Base-by-base conservation (phyloP, 1,284 basidiomycete species). In the Cryptococcus deneoformans region DNA sequence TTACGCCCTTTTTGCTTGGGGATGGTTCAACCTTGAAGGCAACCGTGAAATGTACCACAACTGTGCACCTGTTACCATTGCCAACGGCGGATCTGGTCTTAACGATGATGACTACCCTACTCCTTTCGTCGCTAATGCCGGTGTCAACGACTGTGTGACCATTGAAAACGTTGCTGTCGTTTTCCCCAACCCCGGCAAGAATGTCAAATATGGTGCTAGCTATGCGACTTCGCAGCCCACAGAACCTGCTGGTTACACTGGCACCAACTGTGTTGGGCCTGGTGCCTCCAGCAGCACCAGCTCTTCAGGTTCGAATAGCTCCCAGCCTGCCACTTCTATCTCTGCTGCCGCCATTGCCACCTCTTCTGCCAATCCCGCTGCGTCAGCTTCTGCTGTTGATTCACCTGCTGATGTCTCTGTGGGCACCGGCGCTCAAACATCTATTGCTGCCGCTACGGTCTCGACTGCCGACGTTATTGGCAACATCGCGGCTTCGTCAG, bases 41-140 rank as follows among this genome's bases (percentile, higher is more conserved):
- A 77, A 76, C 54, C 66, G 75, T 38, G 75, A 77, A 47, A 71
- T 76, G 69, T 74, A 79, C 70, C 70, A 73, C 62, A 78, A 79
- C 63, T 80, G 79, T 54, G 79, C 78, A 5, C 58, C 71, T 8
- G 72, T 80, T 52, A 73, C 69, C 34, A 73, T 80, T 53, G 63
- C 65, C 6, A 62, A 64, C 35, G 67, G 73, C 24, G 71, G 69
- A 29, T 61, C 63, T 2, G 70, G 70, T n/a, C 56, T 70, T 24
- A 56, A 59, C 39, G 34, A n/a, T 6, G 39, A 40, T 29, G 59
- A 59, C 54, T 65, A 59, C 52, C 79, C 79, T 1, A 58, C 66
- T 11, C 71, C 73, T 24, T 80, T 79, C 60, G 69, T 76, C 42
- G 78, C 78, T 56, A 80, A 80, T 63, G 58, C 58, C 39, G 59